Percentiles rank a stretch among this genome's conserved stretches.
phyloP scores from a whole-genome alignment of 2,329 filamentous ascomycete species.

The Aspergillus costaricaensis region DNA sequence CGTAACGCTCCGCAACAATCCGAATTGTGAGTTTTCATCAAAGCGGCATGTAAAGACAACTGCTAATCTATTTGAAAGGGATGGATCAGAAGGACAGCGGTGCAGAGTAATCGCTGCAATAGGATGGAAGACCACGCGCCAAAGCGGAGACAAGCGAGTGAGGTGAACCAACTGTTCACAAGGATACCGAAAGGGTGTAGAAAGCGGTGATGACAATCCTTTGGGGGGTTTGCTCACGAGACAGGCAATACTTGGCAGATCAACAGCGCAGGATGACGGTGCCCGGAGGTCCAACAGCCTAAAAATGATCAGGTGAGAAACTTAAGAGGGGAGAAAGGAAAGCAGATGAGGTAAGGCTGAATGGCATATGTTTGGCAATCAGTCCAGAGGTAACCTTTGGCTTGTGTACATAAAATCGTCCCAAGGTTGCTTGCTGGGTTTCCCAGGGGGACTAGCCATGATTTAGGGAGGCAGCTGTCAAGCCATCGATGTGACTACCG shows the following conservation, averaged over 20 bases:
- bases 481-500: not conserved
- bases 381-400: no score
- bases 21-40: slow-evolving; percentile 7
- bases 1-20: slow-evolving; percentile 13
- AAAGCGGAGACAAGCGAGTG: slow-evolving; percentile 10
- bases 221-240: slow-evolving; percentile 22
- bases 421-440: no score
- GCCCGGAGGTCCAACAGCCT: slow-evolving; percentile 15
- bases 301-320: slow-evolving; percentile 19
- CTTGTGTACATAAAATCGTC: no score
- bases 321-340: slow-evolving; percentile 2
- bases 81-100: slow-evolving; percentile 10
- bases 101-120: slow-evolving; percentile 8
- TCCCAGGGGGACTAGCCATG: no score
- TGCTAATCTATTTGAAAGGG: slow-evolving; percentile 1
- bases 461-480: not conserved
- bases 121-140: slow-evolving; percentile 6
- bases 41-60: slow-evolving; percentile 10
- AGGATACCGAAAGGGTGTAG: slow-evolving; percentile 11
- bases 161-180: slow-evolving; percentile 8
- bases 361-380: not conserved
- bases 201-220: slow-evolving; percentile 18
- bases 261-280: slow-evolving; percentile 25
- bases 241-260: slow-evolving; percentile 14
- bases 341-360: slow-evolving; percentile 10